Percentiles rank a stretch among this genome's conserved stretches.
phyloP scores from a whole-genome alignment of 2,329 filamentous ascomycete genomes.

The Fusarium hainanense region DNA sequence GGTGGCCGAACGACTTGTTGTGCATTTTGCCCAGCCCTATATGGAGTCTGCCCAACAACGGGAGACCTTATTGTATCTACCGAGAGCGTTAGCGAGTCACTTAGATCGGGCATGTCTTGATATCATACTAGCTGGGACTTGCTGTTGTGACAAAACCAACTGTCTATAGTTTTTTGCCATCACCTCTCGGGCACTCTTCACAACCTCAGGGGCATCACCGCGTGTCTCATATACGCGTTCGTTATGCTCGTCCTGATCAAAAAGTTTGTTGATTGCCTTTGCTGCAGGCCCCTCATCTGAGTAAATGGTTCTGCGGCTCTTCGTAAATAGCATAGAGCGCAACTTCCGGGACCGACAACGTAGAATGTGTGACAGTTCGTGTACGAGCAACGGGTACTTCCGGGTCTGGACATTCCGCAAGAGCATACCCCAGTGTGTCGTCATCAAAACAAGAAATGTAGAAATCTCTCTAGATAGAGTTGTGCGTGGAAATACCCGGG shows the following conservation, averaged over 20 bases:
- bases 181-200: constrained; percentile 11
- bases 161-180: constrained; percentile 22
- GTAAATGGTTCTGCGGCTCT: constrained; percentile 46
- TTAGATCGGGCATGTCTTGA: not conserved
- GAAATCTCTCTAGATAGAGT: constrained; percentile 22
- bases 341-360: constrained; percentile 44
- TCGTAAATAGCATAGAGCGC: constrained; percentile 46
- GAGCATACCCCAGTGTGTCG: constrained; percentile 37
- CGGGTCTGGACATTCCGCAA: constrained; percentile 26
- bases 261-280: constrained; percentile 38
- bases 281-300: constrained; percentile 34
- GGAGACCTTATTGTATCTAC: constrained; percentile 29
- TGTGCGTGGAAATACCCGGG: constrained; percentile 5
- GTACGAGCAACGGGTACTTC: constrained; percentile 45
- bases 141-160: constrained; percentile 19
- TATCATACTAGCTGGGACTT: constrained; percentile 27
- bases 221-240: constrained; percentile 33
- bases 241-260: constrained; percentile 39
- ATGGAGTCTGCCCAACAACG: constrained; percentile 6
- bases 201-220: constrained; percentile 14
- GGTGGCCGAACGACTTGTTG: constrained; percentile 15
- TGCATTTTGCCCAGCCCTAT: constrained; percentile 12
- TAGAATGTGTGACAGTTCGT: constrained; percentile 41
- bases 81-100: constrained; percentile 14
- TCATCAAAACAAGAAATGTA: constrained; percentile 43